Conservation (phyloP, 441 rosid species). For the Melastoma candidum region DNA sequence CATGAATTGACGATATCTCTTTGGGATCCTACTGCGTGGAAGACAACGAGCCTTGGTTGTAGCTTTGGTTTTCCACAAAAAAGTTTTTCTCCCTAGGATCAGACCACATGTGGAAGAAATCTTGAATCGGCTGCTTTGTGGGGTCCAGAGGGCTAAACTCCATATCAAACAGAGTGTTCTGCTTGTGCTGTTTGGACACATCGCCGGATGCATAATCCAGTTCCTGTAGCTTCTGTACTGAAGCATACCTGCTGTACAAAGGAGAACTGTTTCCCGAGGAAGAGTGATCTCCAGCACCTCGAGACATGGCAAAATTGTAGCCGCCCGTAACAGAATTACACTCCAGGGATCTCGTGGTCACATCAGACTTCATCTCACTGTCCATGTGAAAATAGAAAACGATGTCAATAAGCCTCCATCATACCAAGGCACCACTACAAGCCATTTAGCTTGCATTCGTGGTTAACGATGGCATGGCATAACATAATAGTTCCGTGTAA, state of each 20-base stretch:
- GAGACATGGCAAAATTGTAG: constrained; percentile 9
- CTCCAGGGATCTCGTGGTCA: constrained; percentile 11
- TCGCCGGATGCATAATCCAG: constrained; percentile 12
- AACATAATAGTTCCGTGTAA: not conserved
- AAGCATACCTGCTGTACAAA: constrained; percentile 13
- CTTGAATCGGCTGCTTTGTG: constrained; percentile 24
- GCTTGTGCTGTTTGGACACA: constrained; percentile 25
- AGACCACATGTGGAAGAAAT: constrained; percentile 24
- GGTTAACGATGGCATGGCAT: not conserved
- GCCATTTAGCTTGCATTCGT: not conserved
- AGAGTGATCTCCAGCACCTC: constrained; percentile 14
- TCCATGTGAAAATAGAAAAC: constrained; percentile 2
- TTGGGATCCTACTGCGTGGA: constrained; percentile 7
- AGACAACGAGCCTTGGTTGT: constrained; percentile 5
- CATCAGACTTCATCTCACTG: constrained; percentile 24
- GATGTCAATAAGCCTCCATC: not conserved
- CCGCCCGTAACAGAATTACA: constrained; percentile 14
- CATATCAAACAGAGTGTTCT: constrained; percentile 26
- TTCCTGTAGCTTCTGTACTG: constrained; percentile 17
- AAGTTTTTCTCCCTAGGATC: constrained; percentile 22
- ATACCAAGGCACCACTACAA: not conserved
- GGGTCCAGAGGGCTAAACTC: constrained; percentile 17
- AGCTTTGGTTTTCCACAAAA: constrained; percentile 11
- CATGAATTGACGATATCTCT: no score
- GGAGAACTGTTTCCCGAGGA: constrained; percentile 14